phyloP scores from a whole-genome alignment of 306 rosid genomes.

The Prunus armeniaca region DNA sequence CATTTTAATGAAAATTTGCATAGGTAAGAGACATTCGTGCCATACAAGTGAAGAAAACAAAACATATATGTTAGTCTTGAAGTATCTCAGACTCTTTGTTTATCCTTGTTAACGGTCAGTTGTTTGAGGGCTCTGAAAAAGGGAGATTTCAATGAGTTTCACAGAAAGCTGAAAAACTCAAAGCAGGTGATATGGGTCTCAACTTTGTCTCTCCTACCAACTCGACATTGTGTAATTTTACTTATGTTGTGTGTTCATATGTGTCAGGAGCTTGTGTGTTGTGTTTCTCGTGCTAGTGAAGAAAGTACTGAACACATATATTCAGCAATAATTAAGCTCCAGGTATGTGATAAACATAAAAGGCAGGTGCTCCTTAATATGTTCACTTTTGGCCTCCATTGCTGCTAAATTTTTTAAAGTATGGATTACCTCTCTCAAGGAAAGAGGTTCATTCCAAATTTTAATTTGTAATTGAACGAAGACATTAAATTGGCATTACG shows the following conservation, averaged over 20 bases:
- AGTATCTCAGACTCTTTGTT: conserved; percentile 8
- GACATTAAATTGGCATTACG: not conserved
- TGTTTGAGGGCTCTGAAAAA: conserved; percentile 89
- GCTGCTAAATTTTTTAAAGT: conserved; percentile 1
- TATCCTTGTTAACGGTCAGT: conserved; percentile 36
- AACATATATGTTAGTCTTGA: not conserved
- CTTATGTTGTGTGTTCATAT: conserved; percentile 19
- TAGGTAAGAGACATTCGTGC: conserved; percentile 45
- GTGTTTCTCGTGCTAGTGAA: conserved; percentile 88
- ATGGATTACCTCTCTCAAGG: not conserved
- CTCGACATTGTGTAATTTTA: conserved; percentile 17
- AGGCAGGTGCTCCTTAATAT: conserved; percentile 19
- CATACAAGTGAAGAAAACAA: not conserved
- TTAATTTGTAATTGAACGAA: not conserved
- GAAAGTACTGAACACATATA: conserved; percentile 85
- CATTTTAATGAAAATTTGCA: conserved; percentile 83
- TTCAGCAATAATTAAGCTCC: conserved; percentile 71
- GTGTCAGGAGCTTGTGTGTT: conserved; percentile 74
- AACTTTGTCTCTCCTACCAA: conserved; percentile 13
- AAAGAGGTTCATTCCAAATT: not conserved
- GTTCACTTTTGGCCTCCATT: not conserved
- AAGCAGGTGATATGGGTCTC: conserved; percentile 65
- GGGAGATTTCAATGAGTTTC: conserved; percentile 66
- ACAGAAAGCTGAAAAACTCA: conserved; percentile 56
- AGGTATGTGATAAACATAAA: conserved; percentile 44